Conservation (phyloP, 768 basidiomycete species). For the Leucocoprinus birnbaumii region DNA sequence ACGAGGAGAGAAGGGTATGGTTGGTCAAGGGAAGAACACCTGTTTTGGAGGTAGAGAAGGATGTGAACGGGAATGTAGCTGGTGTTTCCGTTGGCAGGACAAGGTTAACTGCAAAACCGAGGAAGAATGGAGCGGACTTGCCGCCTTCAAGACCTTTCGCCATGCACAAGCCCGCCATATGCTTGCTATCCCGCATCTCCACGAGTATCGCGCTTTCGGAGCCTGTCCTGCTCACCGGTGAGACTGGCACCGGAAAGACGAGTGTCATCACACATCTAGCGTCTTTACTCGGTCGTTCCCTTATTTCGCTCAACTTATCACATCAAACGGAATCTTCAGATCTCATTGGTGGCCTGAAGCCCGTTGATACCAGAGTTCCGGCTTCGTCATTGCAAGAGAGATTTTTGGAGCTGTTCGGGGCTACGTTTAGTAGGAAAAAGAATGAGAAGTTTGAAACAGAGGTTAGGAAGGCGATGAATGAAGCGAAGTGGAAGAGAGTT, state of each 20-base stretch:
- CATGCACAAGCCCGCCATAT: constrained; percentile 80
- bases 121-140: constrained; percentile 28
- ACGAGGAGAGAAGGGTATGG: constrained; percentile 69
- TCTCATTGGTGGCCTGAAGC: constrained; percentile 92
- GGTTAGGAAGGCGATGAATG: constrained; percentile 76
- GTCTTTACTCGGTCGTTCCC: constrained; percentile 64
- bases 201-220: constrained; percentile 71
- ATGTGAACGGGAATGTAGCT: constrained; percentile 56
- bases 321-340: constrained; percentile 97
- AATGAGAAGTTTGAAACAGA: constrained; percentile 85
- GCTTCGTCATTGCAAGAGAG: constrained; percentile 65
- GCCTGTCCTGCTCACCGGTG: constrained; percentile 89
- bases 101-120: constrained; percentile 46
- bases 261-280: constrained; percentile 88
- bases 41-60: constrained; percentile 63
- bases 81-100: constrained; percentile 63
- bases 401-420: constrained; percentile 79
- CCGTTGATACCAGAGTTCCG: constrained; percentile 84
- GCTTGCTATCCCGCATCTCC: constrained; percentile 78
- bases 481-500: constrained; percentile 82
- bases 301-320: constrained; percentile 90
- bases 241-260: constrained; percentile 99
- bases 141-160: constrained; percentile 67
- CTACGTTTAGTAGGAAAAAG: constrained; percentile 86
- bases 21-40: constrained; percentile 65